Conservation (phyloP, 2,329 filamentous ascomycete species). For the Fusarium xyrophilum region DNA sequence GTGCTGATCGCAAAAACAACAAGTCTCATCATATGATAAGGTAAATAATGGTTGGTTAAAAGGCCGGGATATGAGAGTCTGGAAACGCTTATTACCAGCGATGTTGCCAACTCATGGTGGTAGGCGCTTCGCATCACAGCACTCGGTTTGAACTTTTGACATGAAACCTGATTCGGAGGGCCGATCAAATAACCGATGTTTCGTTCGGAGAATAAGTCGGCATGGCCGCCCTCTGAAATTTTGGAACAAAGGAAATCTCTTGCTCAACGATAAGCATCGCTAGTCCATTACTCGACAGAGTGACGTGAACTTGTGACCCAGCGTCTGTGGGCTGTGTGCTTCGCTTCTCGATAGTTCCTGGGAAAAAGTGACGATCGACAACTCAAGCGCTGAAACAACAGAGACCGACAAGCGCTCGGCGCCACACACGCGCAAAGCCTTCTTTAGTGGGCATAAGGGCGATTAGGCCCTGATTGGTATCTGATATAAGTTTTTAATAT, state of each 20-base stretch:
- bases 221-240: neutral
- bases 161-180: neutral
- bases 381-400: conserved; percentile 25
- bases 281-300: conserved; percentile 7
- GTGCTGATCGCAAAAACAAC: neutral
- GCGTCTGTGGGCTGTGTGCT: conserved; percentile 9
- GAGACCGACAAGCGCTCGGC: conserved; percentile 19
- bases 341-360: conserved; percentile 14
- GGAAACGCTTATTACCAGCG: neutral
- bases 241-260: conserved; percentile 9
- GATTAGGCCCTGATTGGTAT: no score
- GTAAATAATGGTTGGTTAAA: neutral
- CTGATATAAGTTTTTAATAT: no score
- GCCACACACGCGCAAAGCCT: conserved; percentile 16
- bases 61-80: neutral
- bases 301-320: conserved; percentile 24
- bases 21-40: neutral
- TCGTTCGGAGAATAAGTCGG: conserved; percentile 30
- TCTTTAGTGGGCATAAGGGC: conserved; percentile 18
- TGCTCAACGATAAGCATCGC: conserved; percentile 7
- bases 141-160: neutral
- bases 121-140: conserved; percentile 11
- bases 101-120: neutral
- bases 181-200: conserved; percentile 20
- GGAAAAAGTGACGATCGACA: conserved; percentile 32